phyloP scores from a whole-genome alignment of 2,329 filamentous ascomycete genomes.

The Colletotrichum navitas region DNA sequence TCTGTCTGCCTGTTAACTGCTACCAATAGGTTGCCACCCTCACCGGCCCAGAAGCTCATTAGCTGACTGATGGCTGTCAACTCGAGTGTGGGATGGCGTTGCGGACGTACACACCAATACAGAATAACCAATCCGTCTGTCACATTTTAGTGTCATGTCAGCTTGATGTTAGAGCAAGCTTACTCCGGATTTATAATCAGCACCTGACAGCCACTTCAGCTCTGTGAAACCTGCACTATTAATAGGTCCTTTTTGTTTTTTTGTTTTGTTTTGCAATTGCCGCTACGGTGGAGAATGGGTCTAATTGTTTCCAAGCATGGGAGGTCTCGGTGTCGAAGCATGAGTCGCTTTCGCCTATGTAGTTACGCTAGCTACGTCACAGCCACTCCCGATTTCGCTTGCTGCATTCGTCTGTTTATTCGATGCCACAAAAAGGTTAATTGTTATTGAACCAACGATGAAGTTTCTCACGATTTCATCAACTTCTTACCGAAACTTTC shows the following conservation, averaged over 20 bases:
- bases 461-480: background rate
- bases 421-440: background rate
- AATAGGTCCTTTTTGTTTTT: too few relatives aligned
- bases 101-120: conserved; percentile 19
- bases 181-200: background rate
- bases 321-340: conserved; percentile 4
- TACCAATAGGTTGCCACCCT: conserved; percentile 17
- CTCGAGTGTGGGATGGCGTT: background rate
- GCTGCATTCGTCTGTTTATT: background rate
- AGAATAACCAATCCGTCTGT: conserved; percentile 10
- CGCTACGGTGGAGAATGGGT: background rate
- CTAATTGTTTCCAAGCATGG: conserved; percentile 8
- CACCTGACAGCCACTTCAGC: conserved; percentile 29
- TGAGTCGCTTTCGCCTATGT: background rate
- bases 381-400: background rate
- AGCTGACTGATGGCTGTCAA: conserved; percentile 1
- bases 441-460: background rate
- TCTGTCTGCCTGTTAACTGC: too few relatives aligned
- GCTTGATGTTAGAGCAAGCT: background rate
- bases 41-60: conserved; percentile 10
- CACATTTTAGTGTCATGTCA: conserved; percentile 10
- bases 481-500: background rate
- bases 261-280: too few relatives aligned
- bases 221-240: background rate
- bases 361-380: background rate